Conservation (phyloP, 2,329 filamentous ascomycete genomes). For the Alternaria brassicae region DNA sequence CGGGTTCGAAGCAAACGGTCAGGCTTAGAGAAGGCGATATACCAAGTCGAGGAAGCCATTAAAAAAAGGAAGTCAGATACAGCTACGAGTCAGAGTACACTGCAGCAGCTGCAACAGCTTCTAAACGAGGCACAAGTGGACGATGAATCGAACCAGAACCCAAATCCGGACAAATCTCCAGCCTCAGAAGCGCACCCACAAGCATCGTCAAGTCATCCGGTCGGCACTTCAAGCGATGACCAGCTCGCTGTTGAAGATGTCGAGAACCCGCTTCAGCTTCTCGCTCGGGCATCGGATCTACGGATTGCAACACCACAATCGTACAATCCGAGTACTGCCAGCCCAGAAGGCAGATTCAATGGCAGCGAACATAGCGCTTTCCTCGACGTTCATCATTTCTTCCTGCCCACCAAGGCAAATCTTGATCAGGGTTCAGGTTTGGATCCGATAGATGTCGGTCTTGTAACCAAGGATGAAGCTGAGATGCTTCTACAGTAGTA, state of each 20-base stretch:
- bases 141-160: constrained; percentile 9
- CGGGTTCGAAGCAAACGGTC: constrained; percentile 67
- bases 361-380: constrained; percentile 51
- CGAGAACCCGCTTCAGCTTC: constrained; percentile 75
- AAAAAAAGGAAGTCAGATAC: constrained; percentile 43
- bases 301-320: constrained; percentile 57
- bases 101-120: constrained; percentile 57
- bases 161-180: constrained; percentile 5
- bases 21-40: constrained; percentile 75
- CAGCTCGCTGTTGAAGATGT: constrained; percentile 71
- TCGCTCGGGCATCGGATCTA: constrained; percentile 75
- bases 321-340: constrained; percentile 33
- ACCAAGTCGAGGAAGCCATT: constrained; percentile 73
- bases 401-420: constrained; percentile 68
- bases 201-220: constrained; percentile 33
- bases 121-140: constrained; percentile 57
- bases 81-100: constrained; percentile 29
- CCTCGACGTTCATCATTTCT: constrained; percentile 68
- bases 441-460: constrained; percentile 72
- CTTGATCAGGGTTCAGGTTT: constrained; percentile 69
- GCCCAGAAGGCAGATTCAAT: constrained; percentile 37
- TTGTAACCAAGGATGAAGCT: constrained; percentile 71
- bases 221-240: constrained; percentile 45
- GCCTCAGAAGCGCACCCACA: not conserved
- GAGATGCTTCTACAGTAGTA: constrained; percentile 70